These are phyloP conservation scores for Somion occarium DNA, from an alignment of 1,284 basidiomycete species.

Conservation along the genomic window DNA sequence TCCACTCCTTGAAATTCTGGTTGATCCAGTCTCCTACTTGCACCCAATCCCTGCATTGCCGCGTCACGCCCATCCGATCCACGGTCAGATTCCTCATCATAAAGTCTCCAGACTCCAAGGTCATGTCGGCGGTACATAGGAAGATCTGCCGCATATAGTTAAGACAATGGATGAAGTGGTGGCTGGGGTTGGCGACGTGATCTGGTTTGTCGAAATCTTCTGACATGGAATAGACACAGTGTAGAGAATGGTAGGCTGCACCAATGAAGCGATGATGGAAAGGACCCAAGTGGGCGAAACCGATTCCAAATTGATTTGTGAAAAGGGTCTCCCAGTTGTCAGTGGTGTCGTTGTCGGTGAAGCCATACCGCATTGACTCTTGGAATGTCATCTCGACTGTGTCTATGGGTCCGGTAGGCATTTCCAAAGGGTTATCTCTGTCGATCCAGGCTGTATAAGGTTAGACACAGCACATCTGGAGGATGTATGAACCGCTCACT, in stretches of 20 bases:
- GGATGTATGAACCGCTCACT: not conserved
- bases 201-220: constrained; percentile 5
- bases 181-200: constrained; percentile 12
- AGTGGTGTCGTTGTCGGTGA: not conserved
- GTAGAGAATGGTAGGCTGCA: constrained; percentile 8
- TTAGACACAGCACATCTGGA: not conserved
- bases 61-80: constrained; percentile 8
- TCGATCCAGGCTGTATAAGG: constrained; percentile 1
- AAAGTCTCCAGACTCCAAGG: constrained; percentile 21
- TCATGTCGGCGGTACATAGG: constrained; percentile 26
- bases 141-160: constrained; percentile 27
- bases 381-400: constrained; percentile 9
- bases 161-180: constrained; percentile 27
- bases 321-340: constrained; percentile 10
- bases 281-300: constrained; percentile 7
- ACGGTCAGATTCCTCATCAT: constrained; percentile 3
- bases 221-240: constrained; percentile 8
- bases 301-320: constrained; percentile 7
- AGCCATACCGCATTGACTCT: constrained; percentile 5
- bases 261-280: constrained; percentile 8
- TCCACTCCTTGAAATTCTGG: constrained; percentile 7
- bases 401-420: constrained; percentile 7
- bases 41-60: constrained; percentile 10
- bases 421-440: constrained; percentile 7
- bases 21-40: constrained; percentile 1